These are phyloP conservation scores for Tolypocladium tropicale DNA, from an alignment of 2,329 filamentous ascomycete species.

Conservation along the genomic window DNA sequence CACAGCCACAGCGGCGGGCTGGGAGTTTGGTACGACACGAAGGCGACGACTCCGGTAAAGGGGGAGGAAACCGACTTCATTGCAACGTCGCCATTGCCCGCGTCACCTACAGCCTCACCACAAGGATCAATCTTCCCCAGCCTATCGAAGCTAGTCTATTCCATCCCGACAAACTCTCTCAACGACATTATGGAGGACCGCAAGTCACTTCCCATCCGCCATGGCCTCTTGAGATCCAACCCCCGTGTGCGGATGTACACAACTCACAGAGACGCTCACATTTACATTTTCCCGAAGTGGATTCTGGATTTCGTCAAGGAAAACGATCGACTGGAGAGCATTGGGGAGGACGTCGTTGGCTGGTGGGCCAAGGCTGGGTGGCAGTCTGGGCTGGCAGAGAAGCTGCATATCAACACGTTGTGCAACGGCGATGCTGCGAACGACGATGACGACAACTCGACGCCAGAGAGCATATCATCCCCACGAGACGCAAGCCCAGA, in stretches of 20 bases:
- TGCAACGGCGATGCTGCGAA: constrained; percentile 29
- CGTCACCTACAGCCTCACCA: constrained; percentile 31
- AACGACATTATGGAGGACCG: constrained; percentile 73
- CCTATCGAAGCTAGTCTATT: constrained; percentile 72
- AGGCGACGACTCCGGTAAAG: constrained; percentile 64
- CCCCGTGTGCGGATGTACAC: constrained; percentile 71
- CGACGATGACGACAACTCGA: constrained; percentile 27
- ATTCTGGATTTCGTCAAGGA: constrained; percentile 70
- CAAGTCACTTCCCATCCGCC: constrained; percentile 62
- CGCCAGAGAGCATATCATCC: constrained; percentile 17
- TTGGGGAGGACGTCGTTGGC: constrained; percentile 84
- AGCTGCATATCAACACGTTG: constrained; percentile 61
- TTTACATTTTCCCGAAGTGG: constrained; percentile 92
- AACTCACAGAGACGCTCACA: constrained; percentile 80
- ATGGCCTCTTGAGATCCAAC: constrained; percentile 65
- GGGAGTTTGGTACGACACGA: constrained; percentile 86
- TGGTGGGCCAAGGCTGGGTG: constrained; percentile 95
- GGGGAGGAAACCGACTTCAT: constrained; percentile 91
- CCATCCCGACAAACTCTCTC: constrained; percentile 79
- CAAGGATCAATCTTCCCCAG: constrained; percentile 55
- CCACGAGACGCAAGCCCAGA: constrained; percentile 13
- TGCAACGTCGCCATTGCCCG: constrained; percentile 59
- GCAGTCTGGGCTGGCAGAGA: constrained; percentile 72
- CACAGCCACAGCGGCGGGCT: constrained; percentile 69
- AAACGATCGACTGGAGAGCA: constrained; percentile 75